Evolutionary conservation across 345 rosid genomes (phyloP).

Genomic region (Hibiscus tridactylites): DNA sequence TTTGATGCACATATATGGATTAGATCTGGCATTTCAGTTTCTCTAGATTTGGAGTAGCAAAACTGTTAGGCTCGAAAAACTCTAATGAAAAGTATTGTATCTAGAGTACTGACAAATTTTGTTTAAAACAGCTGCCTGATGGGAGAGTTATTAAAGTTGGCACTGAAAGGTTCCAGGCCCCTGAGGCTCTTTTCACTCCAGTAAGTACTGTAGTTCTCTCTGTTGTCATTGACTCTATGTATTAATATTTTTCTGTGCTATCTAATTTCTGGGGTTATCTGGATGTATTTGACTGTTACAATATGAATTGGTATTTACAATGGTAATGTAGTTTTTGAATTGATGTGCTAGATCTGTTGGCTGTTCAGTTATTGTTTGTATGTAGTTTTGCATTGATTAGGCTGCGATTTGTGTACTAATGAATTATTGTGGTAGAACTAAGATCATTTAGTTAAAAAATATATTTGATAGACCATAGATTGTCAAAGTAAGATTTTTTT

Average conservation of each 20-base stretch:
- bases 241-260: not conserved
- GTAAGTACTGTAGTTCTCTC: slow-evolving; percentile 30
- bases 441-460: not conserved
- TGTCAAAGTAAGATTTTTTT: not conserved
- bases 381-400: not conserved
- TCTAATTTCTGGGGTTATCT: not conserved
- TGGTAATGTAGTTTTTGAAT: not conserved
- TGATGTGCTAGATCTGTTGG: not conserved
- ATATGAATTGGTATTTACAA: not conserved
- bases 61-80: too few species aligned
- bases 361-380: not conserved
- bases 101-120: not conserved
- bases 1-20: not conserved
- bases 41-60: not conserved
- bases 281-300: not conserved
- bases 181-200: slow-evolving; percentile 96
- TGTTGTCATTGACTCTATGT: not conserved
- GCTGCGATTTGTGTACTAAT: not conserved
- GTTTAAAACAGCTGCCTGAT: slow-evolving; percentile 73
- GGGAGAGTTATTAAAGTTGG: slow-evolving; percentile 92
- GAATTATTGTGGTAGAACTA: not conserved
- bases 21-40: not conserved
- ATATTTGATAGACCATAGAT: not conserved
- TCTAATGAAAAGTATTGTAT: not conserved
- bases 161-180: slow-evolving; percentile 95